These are phyloP conservation scores for Juglanconis sp. DNA, from an alignment of 2,329 filamentous ascomycete genomes.

Conservation along the genomic window DNA sequence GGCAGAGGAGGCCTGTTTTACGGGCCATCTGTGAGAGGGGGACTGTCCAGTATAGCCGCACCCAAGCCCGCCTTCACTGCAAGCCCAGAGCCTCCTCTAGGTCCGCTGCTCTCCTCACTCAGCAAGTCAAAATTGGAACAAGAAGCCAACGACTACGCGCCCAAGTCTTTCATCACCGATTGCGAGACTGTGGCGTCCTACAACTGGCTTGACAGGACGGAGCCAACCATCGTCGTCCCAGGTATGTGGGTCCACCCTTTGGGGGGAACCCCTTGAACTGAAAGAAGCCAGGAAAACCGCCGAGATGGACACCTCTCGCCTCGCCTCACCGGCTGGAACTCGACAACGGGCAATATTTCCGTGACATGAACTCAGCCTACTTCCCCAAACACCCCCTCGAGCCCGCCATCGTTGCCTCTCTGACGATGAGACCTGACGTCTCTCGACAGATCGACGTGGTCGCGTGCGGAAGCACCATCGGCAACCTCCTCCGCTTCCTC, in stretches of 20 bases:
- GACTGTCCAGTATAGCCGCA: background rate
- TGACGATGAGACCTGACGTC: conserved; percentile 34
- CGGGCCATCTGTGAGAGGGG: background rate
- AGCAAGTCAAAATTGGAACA: conserved; percentile 16
- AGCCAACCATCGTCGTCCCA: conserved; percentile 30
- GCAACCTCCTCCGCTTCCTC: conserved; percentile 58
- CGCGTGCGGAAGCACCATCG: conserved; percentile 58
- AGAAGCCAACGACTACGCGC: conserved; percentile 15
- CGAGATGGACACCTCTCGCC: conserved; percentile 44
- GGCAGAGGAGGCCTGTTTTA: background rate
- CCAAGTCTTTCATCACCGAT: conserved; percentile 23
- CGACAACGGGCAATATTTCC: conserved; percentile 49
- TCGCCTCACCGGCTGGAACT: conserved; percentile 32
- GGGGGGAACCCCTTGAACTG: background rate
- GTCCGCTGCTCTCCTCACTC: conserved; percentile 19
- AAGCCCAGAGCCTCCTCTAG: conserved; percentile 21
- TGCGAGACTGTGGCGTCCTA: conserved; percentile 31
- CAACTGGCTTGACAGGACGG: conserved; percentile 31
- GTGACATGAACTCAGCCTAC: conserved; percentile 51
- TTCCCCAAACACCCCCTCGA: conserved; percentile 49
- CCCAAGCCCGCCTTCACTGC: background rate
- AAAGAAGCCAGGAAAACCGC: conserved; percentile 41
- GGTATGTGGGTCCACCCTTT: conserved; percentile 21
- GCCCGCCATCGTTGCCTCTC: conserved; percentile 38
- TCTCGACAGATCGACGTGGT: conserved; percentile 49